Base-by-base conservation (phyloP, 208 protist species). In the Blechomonas ayalai region DNA sequence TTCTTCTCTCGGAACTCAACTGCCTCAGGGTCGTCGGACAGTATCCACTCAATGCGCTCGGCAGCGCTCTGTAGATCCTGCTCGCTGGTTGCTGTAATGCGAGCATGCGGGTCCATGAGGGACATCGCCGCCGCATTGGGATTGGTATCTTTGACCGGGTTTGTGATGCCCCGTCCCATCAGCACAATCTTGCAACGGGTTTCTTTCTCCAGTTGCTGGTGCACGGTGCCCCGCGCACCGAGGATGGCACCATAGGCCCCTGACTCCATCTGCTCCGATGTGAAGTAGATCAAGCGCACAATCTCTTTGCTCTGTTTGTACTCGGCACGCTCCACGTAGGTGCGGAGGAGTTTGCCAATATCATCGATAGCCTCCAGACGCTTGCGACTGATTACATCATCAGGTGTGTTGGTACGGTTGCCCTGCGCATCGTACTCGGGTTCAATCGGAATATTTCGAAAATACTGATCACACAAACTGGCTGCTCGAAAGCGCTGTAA, bases 31-130 rank as follows among this genome's bases (percentile, higher is more conserved):
- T 90, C 81, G 42, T 96, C 86, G 20, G 83, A 92, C 4, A 96
- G 45, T 55, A 96, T 94, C 79, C 84, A 95, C 71, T 96, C 86
- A 49, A 96, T 88, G 42, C 72, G 67, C 61, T 95, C 79, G 15
- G 82, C 74, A 13, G 81, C 83, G 29, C 64, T 74, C 41, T 95
- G 81, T 39, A 96, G 61, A 34, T 90, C 85, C 41, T 77, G 66
- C 46, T 96, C 90, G 32, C 59, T 87, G 6, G 79, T 71, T 10
- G 86, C 90, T 2, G 81, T 95, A 47, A 96, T 92, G 46, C 83
- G 78, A 16, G 77, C 78, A 47, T 96, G 90, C 28, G 90, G 86
- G 31, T 96, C 86, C 59, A 93, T 84, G 26, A 91, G 44, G 7
- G 86, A 79, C 33, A 83, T 38, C 24, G 63, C 44, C 4, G 71